Evolutionary conservation across 1,139 yeast species (phyloP).

Genomic region (Komagataea norvegica): DNA sequence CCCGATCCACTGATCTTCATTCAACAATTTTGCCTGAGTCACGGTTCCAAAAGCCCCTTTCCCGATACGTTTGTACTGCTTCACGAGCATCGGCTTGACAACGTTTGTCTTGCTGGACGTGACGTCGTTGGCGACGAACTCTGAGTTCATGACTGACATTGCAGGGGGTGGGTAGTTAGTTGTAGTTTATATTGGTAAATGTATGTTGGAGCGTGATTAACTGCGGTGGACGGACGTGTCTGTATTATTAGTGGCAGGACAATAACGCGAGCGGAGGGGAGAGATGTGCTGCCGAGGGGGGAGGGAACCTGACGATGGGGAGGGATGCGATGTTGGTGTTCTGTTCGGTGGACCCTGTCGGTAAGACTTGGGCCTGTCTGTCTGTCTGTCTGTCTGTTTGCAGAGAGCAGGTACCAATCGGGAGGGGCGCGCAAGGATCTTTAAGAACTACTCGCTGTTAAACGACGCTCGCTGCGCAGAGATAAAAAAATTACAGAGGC

Average conservation of each 20-base stretch:
- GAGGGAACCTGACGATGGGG: too few species aligned
- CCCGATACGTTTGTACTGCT: conserved; percentile 69
- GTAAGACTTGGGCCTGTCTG: too few species aligned
- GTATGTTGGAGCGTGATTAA: too few species aligned
- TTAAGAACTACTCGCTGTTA: too few species aligned
- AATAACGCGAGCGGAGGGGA: background rate
- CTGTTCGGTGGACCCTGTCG: too few species aligned
- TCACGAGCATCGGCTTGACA: conserved; percentile 58
- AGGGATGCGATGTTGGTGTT: too few species aligned
- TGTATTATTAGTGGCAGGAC: too few species aligned
- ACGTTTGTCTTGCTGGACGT: conserved; percentile 52
- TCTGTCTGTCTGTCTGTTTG: too few species aligned
- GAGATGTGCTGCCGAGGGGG: background rate
- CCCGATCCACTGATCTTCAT: conserved; percentile 53
- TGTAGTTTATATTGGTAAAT: too few species aligned
- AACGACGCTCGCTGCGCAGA: background rate
- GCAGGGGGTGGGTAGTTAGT: too few species aligned
- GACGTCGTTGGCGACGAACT: conserved; percentile 53
- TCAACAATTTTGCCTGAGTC: conserved; percentile 55
- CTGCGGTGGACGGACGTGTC: background rate
- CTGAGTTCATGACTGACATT: conserved; percentile 17
- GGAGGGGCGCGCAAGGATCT: too few species aligned
- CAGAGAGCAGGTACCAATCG: too few species aligned
- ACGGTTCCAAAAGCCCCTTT: conserved; percentile 87
- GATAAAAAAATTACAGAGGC: background rate